phyloP scores from a whole-genome alignment of 495 filamentous ascomycete genomes.

The Chaetomium tenue region DNA sequence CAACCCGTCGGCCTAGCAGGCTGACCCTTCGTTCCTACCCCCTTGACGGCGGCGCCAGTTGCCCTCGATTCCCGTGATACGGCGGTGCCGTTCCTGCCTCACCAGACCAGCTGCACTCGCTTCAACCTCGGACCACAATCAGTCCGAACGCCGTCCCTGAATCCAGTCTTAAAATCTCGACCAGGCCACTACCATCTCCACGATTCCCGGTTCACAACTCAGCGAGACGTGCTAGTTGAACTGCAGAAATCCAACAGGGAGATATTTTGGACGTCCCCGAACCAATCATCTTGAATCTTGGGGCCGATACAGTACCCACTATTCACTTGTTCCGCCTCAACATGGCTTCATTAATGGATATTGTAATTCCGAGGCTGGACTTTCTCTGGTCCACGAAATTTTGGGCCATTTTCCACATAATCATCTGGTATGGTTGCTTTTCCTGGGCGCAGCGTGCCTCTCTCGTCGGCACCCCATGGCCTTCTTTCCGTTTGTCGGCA shows the following conservation, averaged over 20 bases:
- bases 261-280: not conserved
- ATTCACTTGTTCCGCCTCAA: slow-evolving; percentile 22
- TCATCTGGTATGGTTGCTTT: slow-evolving; percentile 43
- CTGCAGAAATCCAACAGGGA: slow-evolving; percentile 1
- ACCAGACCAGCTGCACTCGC: slow-evolving; percentile 19
- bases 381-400: slow-evolving; percentile 41
- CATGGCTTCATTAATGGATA: slow-evolving; percentile 37
- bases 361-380: slow-evolving; percentile 39
- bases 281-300: not conserved
- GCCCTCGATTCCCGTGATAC: slow-evolving; percentile 21
- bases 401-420: slow-evolving; percentile 40
- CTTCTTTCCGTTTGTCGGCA: not conserved
- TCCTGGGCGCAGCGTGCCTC: not conserved
- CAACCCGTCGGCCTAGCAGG: slow-evolving; percentile 1
- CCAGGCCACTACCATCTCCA: not conserved
- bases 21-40: not conserved
- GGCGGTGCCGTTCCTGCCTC: slow-evolving; percentile 23
- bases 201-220: slow-evolving; percentile 2
- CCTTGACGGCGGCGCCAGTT: slow-evolving; percentile 16
- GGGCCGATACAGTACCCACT: not conserved
- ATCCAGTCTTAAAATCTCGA: not conserved
- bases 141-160: slow-evolving; percentile 2
- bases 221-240: slow-evolving; percentile 15
- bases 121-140: slow-evolving; percentile 17
- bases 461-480: not conserved